Evolutionary conservation across 2,329 filamentous ascomycete species (phyloP), one percentile per base, ranked within the genome.

Genomic region (Colletotrichum cuscutae): DNA sequence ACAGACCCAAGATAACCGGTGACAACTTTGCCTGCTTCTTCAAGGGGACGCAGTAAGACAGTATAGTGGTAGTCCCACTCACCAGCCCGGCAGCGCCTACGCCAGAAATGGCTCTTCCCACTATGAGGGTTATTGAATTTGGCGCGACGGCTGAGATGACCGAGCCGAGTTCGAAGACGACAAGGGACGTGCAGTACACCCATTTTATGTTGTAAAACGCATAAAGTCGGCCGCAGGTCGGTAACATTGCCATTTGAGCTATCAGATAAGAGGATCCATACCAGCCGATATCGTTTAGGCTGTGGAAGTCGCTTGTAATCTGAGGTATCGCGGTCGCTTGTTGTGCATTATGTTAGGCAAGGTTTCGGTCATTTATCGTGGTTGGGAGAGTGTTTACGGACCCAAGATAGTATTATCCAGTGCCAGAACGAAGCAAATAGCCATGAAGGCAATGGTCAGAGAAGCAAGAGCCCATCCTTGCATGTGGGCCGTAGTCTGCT

Each of bases 221-320:
- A 37, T 79, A 82, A 0, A 81, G 67, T 19, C 78, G 78, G 8
- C 80, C 80, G n/a, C 77, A 81, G 0, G 76, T 78, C 0, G 76
- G 77, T 8, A 78, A 76, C 30, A 79, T 77, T 5, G 77, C 75
- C 64, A 77, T 73, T 19, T 76, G 71, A 0, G 77, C 68, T 0
- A 81, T 76, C 4, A 79, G 74, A 54, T 81, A 82, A 1, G 77
- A 76, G 5, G 75, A 73, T 8, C 77, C 78, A 64, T 82, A 79
- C 78, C 77, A 87, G 24, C 83, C 78, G 30, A 78, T 62, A 26
- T 82, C 79, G 1, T 63, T 68, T 19, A 86, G 82, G 5, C 82
- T 84, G 4, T 79, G 79, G 68, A 84, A 78, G 5, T 77, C 75
- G 19, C 76, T 77, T 0, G 75, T 78, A 1, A 80, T 79, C 5